Evolutionary conservation across 148 eudicot species (phyloP), one percentile per base, ranked within the genome.

Genomic region (Rhododendron vialii): DNA sequence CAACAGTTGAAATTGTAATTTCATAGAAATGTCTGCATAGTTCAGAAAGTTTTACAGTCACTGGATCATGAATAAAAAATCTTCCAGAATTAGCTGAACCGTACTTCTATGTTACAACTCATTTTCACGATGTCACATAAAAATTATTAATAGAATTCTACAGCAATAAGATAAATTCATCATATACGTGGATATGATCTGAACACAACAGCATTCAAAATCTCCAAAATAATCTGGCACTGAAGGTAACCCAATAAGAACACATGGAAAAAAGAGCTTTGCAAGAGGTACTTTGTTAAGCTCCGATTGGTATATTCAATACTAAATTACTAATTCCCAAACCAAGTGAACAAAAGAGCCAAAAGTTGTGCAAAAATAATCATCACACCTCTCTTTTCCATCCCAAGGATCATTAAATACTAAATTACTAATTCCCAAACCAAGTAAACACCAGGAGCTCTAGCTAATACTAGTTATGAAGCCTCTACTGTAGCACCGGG

Each of bases 11-110:
- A 83, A 92, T 90, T 76, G 95, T 93, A 86, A 93, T 93, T 87
- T 93, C 93, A 65, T 89, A 94, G 89, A 90, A 84, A 77, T 90
- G 90, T 93, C 98, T 96, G 88, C 86, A 91, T 69, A 35, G 91
- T 78, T 88, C 82, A 80, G 80, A 78, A 26, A 47, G 53, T 38
- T 41, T 26, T 77, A 47, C 36, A 10, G 48, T 69, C 55, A 28
- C 8, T 33, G 26, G 26, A 67, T 50, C 82, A 86, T 38, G 38
- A 75, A 61, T 35, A 24, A 81, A 77, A 43, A 18, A 7, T 8
- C 55, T 12, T 24, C 38, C 24, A 59, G 57, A 30, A 61, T 15
- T 35, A 11, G 36, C 17, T 78, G 15, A n/a, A 43, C 5, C 12
- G n/a, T 45, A 38, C 24, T 26, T 63, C 38, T n/a, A 83, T n/a